Conservation (phyloP, 1,284 basidiomycete genomes). For the Limonomyces culmigenus region DNA sequence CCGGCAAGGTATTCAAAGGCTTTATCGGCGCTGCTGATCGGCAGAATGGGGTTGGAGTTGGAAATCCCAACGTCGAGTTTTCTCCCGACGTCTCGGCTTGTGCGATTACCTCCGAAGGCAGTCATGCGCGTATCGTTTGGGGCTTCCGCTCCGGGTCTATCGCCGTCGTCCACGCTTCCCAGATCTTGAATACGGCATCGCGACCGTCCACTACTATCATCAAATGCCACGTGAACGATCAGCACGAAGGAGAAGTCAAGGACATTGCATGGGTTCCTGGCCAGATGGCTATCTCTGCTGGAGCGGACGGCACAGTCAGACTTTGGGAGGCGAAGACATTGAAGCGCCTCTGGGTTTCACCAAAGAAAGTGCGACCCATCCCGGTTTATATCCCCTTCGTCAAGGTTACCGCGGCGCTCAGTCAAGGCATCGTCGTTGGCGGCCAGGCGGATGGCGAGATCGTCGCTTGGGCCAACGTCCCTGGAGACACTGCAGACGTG, state of each 20-base stretch:
- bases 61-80: slow-evolving; percentile 68
- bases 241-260: slow-evolving; percentile 40
- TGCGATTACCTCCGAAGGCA: slow-evolving; percentile 39
- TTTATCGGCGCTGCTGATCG: slow-evolving; percentile 54
- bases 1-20: slow-evolving; percentile 54
- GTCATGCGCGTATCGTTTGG: slow-evolving; percentile 60
- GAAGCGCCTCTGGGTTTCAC: slow-evolving; percentile 45
- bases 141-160: slow-evolving; percentile 61
- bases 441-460: slow-evolving; percentile 37
- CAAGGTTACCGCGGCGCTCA: slow-evolving; percentile 26
- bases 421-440: slow-evolving; percentile 27
- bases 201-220: slow-evolving; percentile 28
- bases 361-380: slow-evolving; percentile 17
- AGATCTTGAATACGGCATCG: slow-evolving; percentile 33
- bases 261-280: slow-evolving; percentile 30
- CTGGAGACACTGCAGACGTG: too few relatives aligned
- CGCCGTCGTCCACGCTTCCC: slow-evolving; percentile 37
- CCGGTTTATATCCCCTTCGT: slow-evolving; percentile 31
- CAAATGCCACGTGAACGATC: slow-evolving; percentile 31
- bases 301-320: slow-evolving; percentile 51
- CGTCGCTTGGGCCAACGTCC: slow-evolving; percentile 10
- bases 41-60: slow-evolving; percentile 40
- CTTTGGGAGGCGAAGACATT: slow-evolving; percentile 47
- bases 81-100: slow-evolving; percentile 48
- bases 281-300: slow-evolving; percentile 28